Evolutionary conservation across 176 grass and related monocot genomes (phyloP).

Genomic region (Panicum miliaceum): DNA sequence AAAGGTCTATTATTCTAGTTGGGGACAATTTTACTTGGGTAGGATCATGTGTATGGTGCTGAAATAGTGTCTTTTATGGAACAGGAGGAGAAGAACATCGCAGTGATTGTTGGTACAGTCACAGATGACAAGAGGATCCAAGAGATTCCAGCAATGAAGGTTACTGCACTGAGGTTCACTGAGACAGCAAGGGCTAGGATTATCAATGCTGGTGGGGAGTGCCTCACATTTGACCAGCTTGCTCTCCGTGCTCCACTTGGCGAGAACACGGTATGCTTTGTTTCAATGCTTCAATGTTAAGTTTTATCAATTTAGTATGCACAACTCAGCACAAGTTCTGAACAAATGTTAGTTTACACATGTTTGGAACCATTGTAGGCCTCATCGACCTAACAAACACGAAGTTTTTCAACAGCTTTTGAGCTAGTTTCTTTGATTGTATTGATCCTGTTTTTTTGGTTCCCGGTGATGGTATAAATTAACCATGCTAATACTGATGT

Average conservation of each 20-base stretch:
- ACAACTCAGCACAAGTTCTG: neutral
- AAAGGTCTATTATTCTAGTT: too few relatives aligned
- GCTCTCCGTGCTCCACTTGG: slow-evolving; percentile 75
- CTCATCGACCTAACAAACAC: neutral
- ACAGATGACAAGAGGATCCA: slow-evolving; percentile 90
- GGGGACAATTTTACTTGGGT: neutral
- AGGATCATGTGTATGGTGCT: neutral
- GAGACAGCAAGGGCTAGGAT: slow-evolving; percentile 87
- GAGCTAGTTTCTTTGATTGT: neutral
- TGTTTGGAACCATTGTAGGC: neutral
- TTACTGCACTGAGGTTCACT: slow-evolving; percentile 78
- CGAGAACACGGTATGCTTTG: slow-evolving; percentile 70
- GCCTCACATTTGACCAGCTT: slow-evolving; percentile 93
- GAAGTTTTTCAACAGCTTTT: neutral
- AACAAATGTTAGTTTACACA: neutral
- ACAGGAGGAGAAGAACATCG: slow-evolving; percentile 69
- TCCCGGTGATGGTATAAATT: slow-evolving; percentile 70
- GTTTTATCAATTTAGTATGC: too few relatives aligned
- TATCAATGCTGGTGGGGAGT: slow-evolving; percentile 85
- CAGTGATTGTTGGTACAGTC: slow-evolving; percentile 83
- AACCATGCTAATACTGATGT: slow-evolving; percentile 91
- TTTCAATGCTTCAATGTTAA: neutral
- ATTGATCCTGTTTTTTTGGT: neutral
- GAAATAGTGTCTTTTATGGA: neutral
- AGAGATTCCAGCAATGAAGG: slow-evolving; percentile 80